Conservation (phyloP, 352 stramenopile species). For the Globisporangium nunn region DNA sequence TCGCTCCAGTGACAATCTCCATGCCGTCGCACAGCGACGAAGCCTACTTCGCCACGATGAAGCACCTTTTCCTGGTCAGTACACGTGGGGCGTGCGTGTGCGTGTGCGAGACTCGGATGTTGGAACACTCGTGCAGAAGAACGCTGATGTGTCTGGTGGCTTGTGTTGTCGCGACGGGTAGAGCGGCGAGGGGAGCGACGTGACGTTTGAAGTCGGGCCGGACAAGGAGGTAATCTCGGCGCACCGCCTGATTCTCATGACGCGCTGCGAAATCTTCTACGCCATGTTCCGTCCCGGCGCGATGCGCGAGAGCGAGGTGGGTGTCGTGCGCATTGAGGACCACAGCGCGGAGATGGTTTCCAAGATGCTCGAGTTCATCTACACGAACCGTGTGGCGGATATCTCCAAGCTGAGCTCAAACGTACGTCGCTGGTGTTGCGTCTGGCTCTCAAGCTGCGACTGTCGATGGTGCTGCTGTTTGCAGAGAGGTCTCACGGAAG, state of each 20-base stretch:
- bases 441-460: background rate
- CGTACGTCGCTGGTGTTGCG: slow-evolving; percentile 22
- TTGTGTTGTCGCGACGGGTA: slow-evolving; percentile 9
- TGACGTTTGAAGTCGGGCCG: slow-evolving; percentile 65
- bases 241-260: slow-evolving; percentile 70
- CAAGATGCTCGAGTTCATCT: slow-evolving; percentile 92
- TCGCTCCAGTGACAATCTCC: slow-evolving; percentile 25
- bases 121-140: background rate
- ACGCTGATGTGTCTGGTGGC: background rate
- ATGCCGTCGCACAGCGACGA: slow-evolving; percentile 57
- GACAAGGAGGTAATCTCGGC: slow-evolving; percentile 52
- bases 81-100: background rate
- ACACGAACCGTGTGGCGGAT: slow-evolving; percentile 85
- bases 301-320: slow-evolving; percentile 81
- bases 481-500: background rate
- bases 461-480: background rate
- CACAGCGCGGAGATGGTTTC: slow-evolving; percentile 76
- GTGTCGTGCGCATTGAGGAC: slow-evolving; percentile 77
- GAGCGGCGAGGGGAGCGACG: slow-evolving; percentile 57
- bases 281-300: slow-evolving; percentile 83
- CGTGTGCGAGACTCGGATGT: background rate
- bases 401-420: slow-evolving; percentile 66
- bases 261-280: slow-evolving; percentile 86
- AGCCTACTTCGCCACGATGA: slow-evolving; percentile 72
- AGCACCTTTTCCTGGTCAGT: slow-evolving; percentile 54